Evolutionary conservation across 768 basidiomycete genomes (phyloP), one percentile per base, ranked within the genome.

Genomic region (Suillus bovinus): DNA sequence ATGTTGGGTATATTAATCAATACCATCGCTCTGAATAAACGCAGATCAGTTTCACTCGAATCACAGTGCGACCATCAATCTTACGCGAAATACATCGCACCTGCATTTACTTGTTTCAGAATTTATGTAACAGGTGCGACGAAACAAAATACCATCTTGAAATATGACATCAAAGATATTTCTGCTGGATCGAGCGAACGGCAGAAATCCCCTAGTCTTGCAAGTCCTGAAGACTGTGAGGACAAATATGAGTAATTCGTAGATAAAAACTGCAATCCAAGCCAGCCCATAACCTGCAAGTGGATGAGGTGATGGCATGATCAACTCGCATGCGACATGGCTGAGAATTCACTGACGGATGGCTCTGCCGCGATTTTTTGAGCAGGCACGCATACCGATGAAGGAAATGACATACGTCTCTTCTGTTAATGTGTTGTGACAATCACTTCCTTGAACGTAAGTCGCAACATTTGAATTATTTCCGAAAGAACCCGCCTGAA

Each of bases 51-150:
- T 27, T 27, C 24, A 34, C 61, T 16, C 24, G 20, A 34, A 36
- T 22, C 36, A 50, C 29, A 29, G 17, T 57, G 3, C 58, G 1
- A 85, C n/a, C 27, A 44, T 33, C 53, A 53, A 41, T 11, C 83
- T 73, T 63, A 85, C 84, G 77, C 82, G 64, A 83, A 86, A 68
- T 86, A 86, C 33, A 86, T 67, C 1, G 83, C 80, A 59, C 84
- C 85, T 85, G 60, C 29, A 41, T n/a, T 13, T n/a, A 27, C 29
- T 29, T 52, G 10, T 39, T 22, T 55, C 24, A 50, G 22, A 50
- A 7, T 36, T 36, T 16, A 55, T 42, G 31, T 6, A 49, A 31
- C 41, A 22, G 17, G 36, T 6, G 33, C 22, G 14, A 50, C 4
- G 44, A 22, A 29, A 22, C n/a, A 38, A 31, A 74, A 80, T 63